Percentiles rank a stretch among this genome's conserved stretches.
phyloP scores from a whole-genome alignment of 140 eudicot species.

The Stevia rebaudiana region DNA sequence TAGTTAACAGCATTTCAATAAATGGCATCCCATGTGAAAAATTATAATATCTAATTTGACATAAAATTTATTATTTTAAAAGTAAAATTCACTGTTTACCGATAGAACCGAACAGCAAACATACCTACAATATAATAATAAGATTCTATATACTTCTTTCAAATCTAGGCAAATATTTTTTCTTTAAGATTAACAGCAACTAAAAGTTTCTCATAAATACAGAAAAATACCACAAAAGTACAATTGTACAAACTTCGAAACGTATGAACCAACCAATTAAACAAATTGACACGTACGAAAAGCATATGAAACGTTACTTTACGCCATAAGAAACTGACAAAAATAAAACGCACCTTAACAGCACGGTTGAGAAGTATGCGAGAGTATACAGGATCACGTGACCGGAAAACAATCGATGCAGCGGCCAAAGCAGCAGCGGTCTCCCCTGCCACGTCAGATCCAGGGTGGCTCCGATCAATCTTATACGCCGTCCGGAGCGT shows the following conservation, averaged over 20 bases:
- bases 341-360: constrained; percentile 45
- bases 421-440: constrained; percentile 97
- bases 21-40: constrained; percentile 30
- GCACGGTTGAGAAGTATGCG: constrained; percentile 78
- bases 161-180: neutral
- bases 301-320: neutral
- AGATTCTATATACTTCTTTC: neutral
- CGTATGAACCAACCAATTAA: neutral
- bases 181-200: neutral
- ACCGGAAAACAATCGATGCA: constrained; percentile 79
- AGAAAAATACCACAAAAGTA: neutral
- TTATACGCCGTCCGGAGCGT: constrained; percentile 67
- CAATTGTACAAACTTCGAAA: neutral
- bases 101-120: too few species aligned
- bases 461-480: constrained; percentile 71
- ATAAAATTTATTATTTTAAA: neutral
- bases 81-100: constrained; percentile 14
- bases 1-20: constrained; percentile 6
- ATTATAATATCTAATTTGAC: constrained; percentile 17
- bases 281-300: neutral
- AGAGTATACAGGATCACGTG: constrained; percentile 71
- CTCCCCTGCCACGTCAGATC: constrained; percentile 99
- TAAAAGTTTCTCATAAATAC: neutral
- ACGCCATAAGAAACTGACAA: constrained; percentile 6
- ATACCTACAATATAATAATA: too few species aligned